Base-by-base conservation (phyloP, 129 eudicot species). In the Flaveria linearis region DNA sequence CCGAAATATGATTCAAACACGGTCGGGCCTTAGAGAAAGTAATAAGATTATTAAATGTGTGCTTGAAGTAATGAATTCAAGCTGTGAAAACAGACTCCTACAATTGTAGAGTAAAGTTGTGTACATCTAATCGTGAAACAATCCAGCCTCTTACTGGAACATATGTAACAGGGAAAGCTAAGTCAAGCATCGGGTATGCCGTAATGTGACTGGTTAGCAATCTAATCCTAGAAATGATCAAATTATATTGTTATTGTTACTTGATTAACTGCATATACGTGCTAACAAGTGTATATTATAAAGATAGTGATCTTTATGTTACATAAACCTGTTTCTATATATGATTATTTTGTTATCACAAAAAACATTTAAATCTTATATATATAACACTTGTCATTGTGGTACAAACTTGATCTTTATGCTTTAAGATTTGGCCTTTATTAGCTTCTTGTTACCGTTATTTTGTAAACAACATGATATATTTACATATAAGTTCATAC, bases 171-270 rank as follows among this genome's bases (percentile, higher is more conserved):
- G 0, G 5, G 4, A 3, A 30, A 30, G 36, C 0, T 30, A 30
- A 30, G 36, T 30, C 41, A 36, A 36, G 41, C 7, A 36, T 0
- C 7, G 7, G 7, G 8, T 36, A 36, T 36, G 7, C 41, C 41
- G 8, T 36, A 74, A 58, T 73, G 69, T 42, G 30, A 45, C 61
- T 60, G 71, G 46, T 74, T 61, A 25, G 78, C 43, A 42, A 14
- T 61, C 20, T 43, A n/a, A 25, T 75, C 60, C 49, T 5, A 5
- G 41, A 36, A 36, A 0, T 23, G 49, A 1, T 18, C 28, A 30
- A 71, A 5, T 58, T 58, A 58, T 11, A 23, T 58, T 5, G 7
- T 12, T 23, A 9, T 22, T 10, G 9, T 61, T 61, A 61, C 67
- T 61, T 61, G 67, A 25, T 58, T 58, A 23, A 58, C 16, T 11